phyloP scores from a whole-genome alignment of 352 stramenopile genomes.

The Sclerospora graminicola region DNA sequence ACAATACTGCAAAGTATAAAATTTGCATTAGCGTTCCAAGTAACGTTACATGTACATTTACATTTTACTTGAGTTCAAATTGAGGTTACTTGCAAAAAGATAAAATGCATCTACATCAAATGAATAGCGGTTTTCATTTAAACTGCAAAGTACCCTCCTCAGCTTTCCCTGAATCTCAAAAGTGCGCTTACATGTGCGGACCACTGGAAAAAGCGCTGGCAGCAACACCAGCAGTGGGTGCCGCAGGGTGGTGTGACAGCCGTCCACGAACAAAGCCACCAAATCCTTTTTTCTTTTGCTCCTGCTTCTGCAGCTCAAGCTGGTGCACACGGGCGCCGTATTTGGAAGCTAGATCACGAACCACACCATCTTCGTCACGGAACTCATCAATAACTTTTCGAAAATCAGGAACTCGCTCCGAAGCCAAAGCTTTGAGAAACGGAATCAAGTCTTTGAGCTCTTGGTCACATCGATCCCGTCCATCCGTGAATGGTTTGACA shows the following conservation, averaged over 20 bases:
- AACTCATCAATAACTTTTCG: constrained; percentile 69
- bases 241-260: constrained; percentile 46
- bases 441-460: constrained; percentile 76
- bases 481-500: constrained; percentile 67
- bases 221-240: constrained; percentile 10
- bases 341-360: constrained; percentile 66
- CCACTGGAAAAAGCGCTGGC: constrained; percentile 10
- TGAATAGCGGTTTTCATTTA: no score
- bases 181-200: constrained; percentile 19
- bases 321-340: constrained; percentile 68
- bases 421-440: constrained; percentile 74
- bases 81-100: no score
- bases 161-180: no score
- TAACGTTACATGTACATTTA: no score
- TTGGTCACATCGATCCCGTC: constrained; percentile 67
- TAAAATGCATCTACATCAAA: no score
- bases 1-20: no score
- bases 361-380: constrained; percentile 68
- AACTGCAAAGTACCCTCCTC: no score
- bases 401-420: constrained; percentile 70
- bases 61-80: no score
- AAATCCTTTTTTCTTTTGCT: constrained; percentile 75
- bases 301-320: constrained; percentile 73
- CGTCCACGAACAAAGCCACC: constrained; percentile 73
- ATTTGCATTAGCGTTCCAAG: no score